Conservation (phyloP, 2,329 filamentous ascomycete species). For the Alternaria consortialis region DNA sequence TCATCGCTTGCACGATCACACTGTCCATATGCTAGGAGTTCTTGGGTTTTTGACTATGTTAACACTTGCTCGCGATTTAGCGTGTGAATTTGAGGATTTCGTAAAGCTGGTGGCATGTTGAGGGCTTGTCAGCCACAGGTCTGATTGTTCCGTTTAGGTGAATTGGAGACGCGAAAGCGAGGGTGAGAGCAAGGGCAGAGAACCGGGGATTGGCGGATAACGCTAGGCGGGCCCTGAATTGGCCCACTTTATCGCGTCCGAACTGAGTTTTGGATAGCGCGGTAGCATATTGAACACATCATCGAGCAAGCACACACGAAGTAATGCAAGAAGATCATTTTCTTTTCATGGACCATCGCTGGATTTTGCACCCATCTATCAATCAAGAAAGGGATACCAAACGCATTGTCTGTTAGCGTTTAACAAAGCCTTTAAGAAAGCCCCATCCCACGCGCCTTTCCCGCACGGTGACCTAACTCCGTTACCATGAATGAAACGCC, state of each 20-base stretch:
- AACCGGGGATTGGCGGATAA: neutral
- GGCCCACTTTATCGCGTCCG: neutral
- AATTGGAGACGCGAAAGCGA: neutral
- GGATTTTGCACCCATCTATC: neutral
- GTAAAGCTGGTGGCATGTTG: no score
- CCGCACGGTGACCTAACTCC: constrained; percentile 1
- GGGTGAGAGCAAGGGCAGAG: neutral
- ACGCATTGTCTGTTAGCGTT: neutral
- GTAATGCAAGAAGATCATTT: neutral
- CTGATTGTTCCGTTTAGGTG: neutral
- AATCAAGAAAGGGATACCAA: neutral
- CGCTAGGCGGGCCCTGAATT: neutral
- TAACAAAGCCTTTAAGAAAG: neutral
- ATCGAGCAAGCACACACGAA: neutral
- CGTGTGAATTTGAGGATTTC: neutral
- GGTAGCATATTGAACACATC: neutral
- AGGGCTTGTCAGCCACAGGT: neutral
- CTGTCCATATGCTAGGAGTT: no score
- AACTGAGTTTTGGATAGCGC: neutral
- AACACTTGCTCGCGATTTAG: neutral
- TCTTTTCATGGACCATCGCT: neutral
- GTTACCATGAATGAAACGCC: constrained; percentile 10
- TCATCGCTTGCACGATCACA: no score
- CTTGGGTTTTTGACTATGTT: neutral
- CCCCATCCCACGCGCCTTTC: constrained; percentile 3